Percentiles rank a stretch among this genome's conserved stretches.
Evolutionary conservation across 495 filamentous ascomycete genomes (phyloP).

Genomic region (Talaromyces borbonicus): DNA sequence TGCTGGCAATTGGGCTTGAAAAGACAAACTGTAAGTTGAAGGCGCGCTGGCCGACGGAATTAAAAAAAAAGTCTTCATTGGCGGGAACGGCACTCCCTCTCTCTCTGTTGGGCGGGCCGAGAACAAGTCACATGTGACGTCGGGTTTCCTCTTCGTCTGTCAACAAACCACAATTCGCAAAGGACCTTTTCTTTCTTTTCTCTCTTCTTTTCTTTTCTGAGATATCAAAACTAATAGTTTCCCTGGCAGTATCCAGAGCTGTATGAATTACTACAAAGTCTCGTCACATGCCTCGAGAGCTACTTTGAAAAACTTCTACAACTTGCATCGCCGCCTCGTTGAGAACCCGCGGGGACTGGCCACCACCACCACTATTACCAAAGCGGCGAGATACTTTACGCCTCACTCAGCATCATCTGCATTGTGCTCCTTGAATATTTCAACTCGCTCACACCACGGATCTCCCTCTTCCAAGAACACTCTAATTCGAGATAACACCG

Average conservation of each 20-base stretch:
- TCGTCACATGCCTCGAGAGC: not conserved
- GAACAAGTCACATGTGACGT: conserved; percentile 1
- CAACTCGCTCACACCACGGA: not conserved
- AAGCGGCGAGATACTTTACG: not conserved
- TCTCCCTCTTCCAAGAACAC: not conserved
- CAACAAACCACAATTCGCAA: no score
- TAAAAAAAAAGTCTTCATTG: conserved; percentile 6
- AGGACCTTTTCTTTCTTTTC: no score
- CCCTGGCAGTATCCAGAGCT: not conserved
- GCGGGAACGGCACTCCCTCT: not conserved
- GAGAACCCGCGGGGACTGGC: not conserved
- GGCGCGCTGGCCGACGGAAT: not conserved
- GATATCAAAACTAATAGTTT: not conserved
- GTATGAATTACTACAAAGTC: conserved; percentile 3
- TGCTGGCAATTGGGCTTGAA: no score
- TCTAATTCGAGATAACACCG: not conserved
- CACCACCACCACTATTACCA: conserved; percentile 3
- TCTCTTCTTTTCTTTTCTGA: not conserved
- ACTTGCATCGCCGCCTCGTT: not conserved
- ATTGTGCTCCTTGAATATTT: not conserved
- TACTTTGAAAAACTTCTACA: not conserved
- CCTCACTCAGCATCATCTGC: not conserved
- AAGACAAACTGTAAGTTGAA: not conserved
- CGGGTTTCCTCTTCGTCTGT: not conserved
- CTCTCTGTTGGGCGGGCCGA: not conserved